phyloP scores from a whole-genome alignment of 345 rosid genomes.

The Gossypium rotundifolium region DNA sequence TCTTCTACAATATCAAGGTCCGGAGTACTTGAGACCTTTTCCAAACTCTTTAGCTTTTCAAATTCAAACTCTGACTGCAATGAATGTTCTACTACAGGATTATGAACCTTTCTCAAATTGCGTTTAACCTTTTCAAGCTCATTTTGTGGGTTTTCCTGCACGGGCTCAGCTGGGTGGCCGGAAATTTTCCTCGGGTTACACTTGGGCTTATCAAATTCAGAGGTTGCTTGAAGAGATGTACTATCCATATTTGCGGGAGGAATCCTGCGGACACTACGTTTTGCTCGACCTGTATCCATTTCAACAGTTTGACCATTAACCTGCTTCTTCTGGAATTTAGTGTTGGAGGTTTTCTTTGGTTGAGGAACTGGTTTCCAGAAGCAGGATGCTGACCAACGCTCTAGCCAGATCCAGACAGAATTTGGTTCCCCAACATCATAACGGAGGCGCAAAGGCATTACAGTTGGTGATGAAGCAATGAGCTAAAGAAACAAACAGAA shows the following conservation, averaged over 20 bases:
- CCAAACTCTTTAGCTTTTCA: conserved; percentile 49
- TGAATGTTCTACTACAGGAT: conserved; percentile 54
- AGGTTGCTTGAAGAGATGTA: conserved; percentile 30
- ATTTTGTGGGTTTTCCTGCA: conserved; percentile 65
- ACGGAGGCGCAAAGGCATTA: conserved; percentile 47
- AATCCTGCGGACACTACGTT: conserved; percentile 53
- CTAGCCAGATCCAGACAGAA: conserved; percentile 71
- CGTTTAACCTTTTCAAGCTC: conserved; percentile 94
- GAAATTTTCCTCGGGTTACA: conserved; percentile 56
- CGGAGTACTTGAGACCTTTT: conserved; percentile 33
- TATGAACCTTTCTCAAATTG: conserved; percentile 81
- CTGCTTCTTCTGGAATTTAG: conserved; percentile 51
- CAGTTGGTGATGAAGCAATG: conserved; percentile 62
- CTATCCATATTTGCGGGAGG: conserved; percentile 50
- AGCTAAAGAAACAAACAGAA: conserved; percentile 47
- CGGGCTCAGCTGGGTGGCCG: conserved; percentile 46
- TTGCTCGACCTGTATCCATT: conserved; percentile 53
- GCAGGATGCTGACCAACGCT: conserved; percentile 63
- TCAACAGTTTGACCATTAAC: conserved; percentile 40
- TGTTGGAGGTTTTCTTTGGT: conserved; percentile 36
- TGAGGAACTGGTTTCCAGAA: conserved; percentile 75
- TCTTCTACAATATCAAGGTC: conserved; percentile 30
- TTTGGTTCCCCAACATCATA: conserved; percentile 55
- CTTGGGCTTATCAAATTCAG: conserved; percentile 67
- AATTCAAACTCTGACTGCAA: conserved; percentile 45